These are phyloP conservation scores for Colletotrichum sp. DNA, from an alignment of 2,329 filamentous ascomycete species.

Conservation along the genomic window DNA sequence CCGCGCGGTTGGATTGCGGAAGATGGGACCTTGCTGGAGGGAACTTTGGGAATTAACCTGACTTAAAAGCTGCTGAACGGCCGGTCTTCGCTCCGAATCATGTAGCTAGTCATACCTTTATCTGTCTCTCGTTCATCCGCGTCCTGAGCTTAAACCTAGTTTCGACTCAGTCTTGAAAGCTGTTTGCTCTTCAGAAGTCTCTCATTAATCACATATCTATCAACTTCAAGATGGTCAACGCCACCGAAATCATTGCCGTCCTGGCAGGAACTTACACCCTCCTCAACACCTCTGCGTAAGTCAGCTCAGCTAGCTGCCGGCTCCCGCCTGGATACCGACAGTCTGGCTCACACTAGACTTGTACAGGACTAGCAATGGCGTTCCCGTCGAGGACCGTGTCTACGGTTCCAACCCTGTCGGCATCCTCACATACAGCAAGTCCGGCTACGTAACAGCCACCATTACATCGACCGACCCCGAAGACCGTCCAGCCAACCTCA, in stretches of 20 bases:
- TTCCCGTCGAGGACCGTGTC: conserved; percentile 16
- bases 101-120: background rate
- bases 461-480: conserved; percentile 29
- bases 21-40: background rate
- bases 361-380: conserved; percentile 15
- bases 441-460: conserved; percentile 31
- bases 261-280: conserved; percentile 21
- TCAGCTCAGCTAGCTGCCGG: background rate
- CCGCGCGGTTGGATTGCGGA: background rate
- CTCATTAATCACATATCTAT: background rate
- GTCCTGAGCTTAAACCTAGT: background rate
- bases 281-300: conserved; percentile 20
- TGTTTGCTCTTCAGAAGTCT: background rate
- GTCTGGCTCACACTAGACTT: background rate
- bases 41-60: background rate
- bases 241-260: conserved; percentile 15
- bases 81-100: background rate
- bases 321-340: rapidly evolving
- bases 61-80: background rate
- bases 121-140: background rate
- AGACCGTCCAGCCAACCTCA: conserved; percentile 27
- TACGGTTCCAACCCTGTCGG: conserved; percentile 26
- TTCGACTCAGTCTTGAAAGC: background rate
- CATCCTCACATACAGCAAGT: conserved; percentile 28
- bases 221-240: conserved; percentile 12